A percentile compares a stretch with the other conserved stretches of the same genome.
These are phyloP conservation scores for Dactylis glomerata DNA, from an alignment of 176 grass and related monocot species.

Conservation along the genomic window DNA sequence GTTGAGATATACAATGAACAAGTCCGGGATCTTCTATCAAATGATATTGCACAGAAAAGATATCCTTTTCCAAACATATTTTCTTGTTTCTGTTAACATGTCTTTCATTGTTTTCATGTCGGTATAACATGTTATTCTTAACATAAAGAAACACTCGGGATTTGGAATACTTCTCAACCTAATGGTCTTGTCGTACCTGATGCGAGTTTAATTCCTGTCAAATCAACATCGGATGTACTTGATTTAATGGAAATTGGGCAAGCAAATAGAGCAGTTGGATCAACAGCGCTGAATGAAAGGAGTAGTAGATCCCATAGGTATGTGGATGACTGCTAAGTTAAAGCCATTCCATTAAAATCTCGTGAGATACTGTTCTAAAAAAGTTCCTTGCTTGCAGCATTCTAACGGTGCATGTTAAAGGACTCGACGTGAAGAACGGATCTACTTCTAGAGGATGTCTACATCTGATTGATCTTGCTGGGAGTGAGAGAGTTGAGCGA, in stretches of 20 bases:
- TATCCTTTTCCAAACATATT: slow-evolving; percentile 61
- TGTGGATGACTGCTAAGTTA: slow-evolving; percentile 3
- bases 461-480: slow-evolving; percentile 95
- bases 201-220: slow-evolving; percentile 79
- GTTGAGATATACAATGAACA: slow-evolving; percentile 99
- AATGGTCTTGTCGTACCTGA: slow-evolving; percentile 93
- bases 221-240: slow-evolving; percentile 82
- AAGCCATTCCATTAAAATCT: neutral
- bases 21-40: slow-evolving; percentile 93
- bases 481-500: slow-evolving; percentile 90
- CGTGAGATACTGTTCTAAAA: slow-evolving; percentile 22
- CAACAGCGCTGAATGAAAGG: slow-evolving; percentile 96
- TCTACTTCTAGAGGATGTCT: slow-evolving; percentile 85
- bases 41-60: slow-evolving; percentile 86
- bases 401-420: slow-evolving; percentile 93
- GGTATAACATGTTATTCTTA: slow-evolving; percentile 39
- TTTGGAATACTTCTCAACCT: slow-evolving; percentile 90
- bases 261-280: slow-evolving; percentile 82
- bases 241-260: slow-evolving; percentile 91
- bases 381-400: slow-evolving; percentile 52
- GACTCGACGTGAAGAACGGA: slow-evolving; percentile 77
- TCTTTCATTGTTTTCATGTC: neutral
- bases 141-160: slow-evolving; percentile 73
- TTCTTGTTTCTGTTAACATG: slow-evolving; percentile 9
- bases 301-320: slow-evolving; percentile 98